phyloP scores from a whole-genome alignment of 1,284 basidiomycete species.

The Pseudozyma hubeiensis region DNA sequence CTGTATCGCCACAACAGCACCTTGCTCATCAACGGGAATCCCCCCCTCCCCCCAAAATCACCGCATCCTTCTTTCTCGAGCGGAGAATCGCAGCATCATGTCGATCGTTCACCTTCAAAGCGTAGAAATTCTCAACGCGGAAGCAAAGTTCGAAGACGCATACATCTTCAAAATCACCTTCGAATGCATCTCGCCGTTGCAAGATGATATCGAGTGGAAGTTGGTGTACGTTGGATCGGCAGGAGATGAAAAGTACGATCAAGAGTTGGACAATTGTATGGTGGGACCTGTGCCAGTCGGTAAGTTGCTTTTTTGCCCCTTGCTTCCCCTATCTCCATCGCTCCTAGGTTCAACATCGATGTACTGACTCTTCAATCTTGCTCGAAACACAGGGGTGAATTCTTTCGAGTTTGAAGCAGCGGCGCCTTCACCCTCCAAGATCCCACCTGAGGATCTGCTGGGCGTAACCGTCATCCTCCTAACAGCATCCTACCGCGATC shows the following conservation, averaged over 20 bases:
- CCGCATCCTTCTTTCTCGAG: too few species aligned
- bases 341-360: not conserved
- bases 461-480: conserved; percentile 91
- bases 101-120: conserved; percentile 67
- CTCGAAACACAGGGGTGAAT: conserved; percentile 74
- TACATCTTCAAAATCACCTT: conserved; percentile 97
- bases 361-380: too few species aligned
- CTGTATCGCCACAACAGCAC: too few species aligned
- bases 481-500: conserved; percentile 86
- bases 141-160: conserved; percentile 73
- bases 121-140: conserved; percentile 65
- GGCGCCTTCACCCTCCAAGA: conserved; percentile 74
- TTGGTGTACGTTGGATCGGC: conserved; percentile 97
- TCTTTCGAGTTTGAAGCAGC: conserved; percentile 89
- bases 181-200: conserved; percentile 91
- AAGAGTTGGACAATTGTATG: conserved; percentile 82
- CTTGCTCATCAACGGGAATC: too few species aligned
- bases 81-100: conserved; percentile 32
- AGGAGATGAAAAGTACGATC: conserved; percentile 88
- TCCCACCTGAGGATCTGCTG: conserved; percentile 84
- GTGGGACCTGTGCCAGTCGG: conserved; percentile 87
- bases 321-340: not conserved
- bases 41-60: too few species aligned
- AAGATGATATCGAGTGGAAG: conserved; percentile 97
- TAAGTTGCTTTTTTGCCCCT: conserved; percentile 13